These are phyloP conservation scores for Microbotryum intermedium DNA, from an alignment of 1,284 basidiomycete genomes.

Conservation along the genomic window DNA sequence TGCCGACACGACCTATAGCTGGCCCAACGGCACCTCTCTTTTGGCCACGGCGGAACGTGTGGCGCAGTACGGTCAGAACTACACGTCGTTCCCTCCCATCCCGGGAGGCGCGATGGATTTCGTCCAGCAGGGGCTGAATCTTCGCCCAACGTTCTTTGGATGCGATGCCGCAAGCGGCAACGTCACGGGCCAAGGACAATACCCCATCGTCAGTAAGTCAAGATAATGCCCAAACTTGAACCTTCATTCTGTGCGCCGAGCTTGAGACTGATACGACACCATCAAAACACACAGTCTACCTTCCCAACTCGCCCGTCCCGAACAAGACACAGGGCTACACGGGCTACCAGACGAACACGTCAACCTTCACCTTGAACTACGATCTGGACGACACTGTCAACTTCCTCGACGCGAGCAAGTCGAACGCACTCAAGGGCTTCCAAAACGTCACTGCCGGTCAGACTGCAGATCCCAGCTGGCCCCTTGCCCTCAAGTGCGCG, in stretches of 20 bases:
- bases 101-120: slow-evolving; percentile 51
- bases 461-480: slow-evolving; percentile 38
- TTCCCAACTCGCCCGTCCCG: slow-evolving; percentile 30
- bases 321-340: background rate
- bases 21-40: slow-evolving; percentile 54
- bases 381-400: slow-evolving; percentile 18
- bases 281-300: slow-evolving; percentile 16
- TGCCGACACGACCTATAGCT: slow-evolving; percentile 47
- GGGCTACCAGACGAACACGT: slow-evolving; percentile 32
- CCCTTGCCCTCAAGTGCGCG: slow-evolving; percentile 43
- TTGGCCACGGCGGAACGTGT: slow-evolving; percentile 36
- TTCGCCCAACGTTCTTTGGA: slow-evolving; percentile 66
- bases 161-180: slow-evolving; percentile 48
- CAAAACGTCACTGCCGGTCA: slow-evolving; percentile 38
- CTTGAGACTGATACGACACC: no score
- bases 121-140: slow-evolving; percentile 55
- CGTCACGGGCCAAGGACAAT: slow-evolving; percentile 24
- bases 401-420: slow-evolving; percentile 28
- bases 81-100: slow-evolving; percentile 50
- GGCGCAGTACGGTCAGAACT: slow-evolving; percentile 9
- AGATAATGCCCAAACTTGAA: background rate
- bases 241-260: background rate
- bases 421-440: slow-evolving; percentile 21
- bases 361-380: slow-evolving; percentile 40
- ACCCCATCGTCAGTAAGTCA: slow-evolving; percentile 10